Evolutionary conservation across 2,329 filamentous ascomycete genomes (phyloP), one percentile per base, ranked within the genome.

Genomic region (Fusarium goolgardi): DNA sequence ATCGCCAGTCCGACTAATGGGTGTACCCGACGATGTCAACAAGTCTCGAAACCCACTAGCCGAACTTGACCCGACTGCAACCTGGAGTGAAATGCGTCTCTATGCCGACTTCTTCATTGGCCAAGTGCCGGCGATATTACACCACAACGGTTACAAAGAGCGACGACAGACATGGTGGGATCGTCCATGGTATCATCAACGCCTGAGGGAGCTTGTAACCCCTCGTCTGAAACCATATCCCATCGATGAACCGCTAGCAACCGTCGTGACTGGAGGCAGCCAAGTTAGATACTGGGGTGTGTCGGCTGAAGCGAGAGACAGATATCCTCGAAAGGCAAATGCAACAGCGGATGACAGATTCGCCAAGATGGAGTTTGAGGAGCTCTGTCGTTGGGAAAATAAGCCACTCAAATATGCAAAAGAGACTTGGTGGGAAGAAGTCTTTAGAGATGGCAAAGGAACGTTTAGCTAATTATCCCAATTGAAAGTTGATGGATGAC

Each of bases 231-330:
- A 35, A 0, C n/a, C 52, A 1, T 27, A 18, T 0, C 39, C 49
- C 3, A 7, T 3, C 0, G 7, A 44, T 6, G 15, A 63, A 8
- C 40, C 60, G 0, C 1, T 63, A 6, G 51, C 52, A 5, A 51
- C 59, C 0, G 5, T 63, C 7, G 5, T 32, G 1, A 4, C 35
- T 2, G 44, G 29, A 0, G 6, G 40, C 2, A 31, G 13, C 1
- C 25, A n/a, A 10, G 21, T 63, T 3, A 57, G 39, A 31, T 63
- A 63, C 12, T 63, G 60, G 60, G 39, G 51, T 7, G 16, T 21
- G 9, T 46, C 23, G 4, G 59, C 60, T 1, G 60, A 63, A 13
- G 3, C 18, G 0, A 12, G 3, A 1, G 58, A 56, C 6, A 56
- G 58, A 29, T 63, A 44, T n/a, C 59, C 59, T 0, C 49, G 59